Evolutionary conservation across 208 protist species (phyloP).

Genomic region (Leishmania braziliensis): DNA sequence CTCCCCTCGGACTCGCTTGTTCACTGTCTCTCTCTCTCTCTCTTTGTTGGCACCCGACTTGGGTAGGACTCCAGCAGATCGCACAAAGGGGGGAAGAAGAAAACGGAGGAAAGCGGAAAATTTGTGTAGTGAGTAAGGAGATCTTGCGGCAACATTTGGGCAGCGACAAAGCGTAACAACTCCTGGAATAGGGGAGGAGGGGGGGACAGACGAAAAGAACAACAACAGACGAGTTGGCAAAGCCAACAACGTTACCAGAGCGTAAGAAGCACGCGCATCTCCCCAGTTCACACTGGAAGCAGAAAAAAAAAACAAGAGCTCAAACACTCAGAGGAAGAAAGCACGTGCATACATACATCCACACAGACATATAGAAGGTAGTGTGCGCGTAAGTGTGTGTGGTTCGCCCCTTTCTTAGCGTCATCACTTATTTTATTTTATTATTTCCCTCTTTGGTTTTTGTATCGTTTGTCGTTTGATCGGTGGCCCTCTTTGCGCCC

Average conservation of each 20-base stretch:
- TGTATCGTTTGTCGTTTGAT: neutral
- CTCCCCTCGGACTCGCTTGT: neutral
- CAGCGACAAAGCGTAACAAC: neutral
- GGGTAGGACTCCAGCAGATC: neutral
- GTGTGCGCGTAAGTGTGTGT: neutral
- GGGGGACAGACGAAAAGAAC: too few species aligned
- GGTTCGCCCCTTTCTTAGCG: neutral
- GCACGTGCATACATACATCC: neutral
- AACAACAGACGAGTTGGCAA: neutral
- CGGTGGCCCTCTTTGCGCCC: neutral
- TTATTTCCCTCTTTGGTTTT: neutral
- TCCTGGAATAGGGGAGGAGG: neutral
- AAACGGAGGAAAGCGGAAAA: neutral
- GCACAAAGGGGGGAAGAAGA: neutral
- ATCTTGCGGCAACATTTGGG: neutral
- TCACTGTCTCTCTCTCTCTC: neutral
- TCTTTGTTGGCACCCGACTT: neutral
- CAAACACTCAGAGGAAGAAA: neutral
- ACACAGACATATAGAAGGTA: neutral
- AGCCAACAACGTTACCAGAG: neutral
- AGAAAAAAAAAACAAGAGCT: neutral
- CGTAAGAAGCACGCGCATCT: neutral
- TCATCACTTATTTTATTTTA: too few species aligned
- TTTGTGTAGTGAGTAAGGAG: neutral
- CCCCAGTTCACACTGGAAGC: neutral